Evolutionary conservation across 2,329 filamentous ascomycete genomes (phyloP).

Genomic region (Juglanconis sp.): DNA sequence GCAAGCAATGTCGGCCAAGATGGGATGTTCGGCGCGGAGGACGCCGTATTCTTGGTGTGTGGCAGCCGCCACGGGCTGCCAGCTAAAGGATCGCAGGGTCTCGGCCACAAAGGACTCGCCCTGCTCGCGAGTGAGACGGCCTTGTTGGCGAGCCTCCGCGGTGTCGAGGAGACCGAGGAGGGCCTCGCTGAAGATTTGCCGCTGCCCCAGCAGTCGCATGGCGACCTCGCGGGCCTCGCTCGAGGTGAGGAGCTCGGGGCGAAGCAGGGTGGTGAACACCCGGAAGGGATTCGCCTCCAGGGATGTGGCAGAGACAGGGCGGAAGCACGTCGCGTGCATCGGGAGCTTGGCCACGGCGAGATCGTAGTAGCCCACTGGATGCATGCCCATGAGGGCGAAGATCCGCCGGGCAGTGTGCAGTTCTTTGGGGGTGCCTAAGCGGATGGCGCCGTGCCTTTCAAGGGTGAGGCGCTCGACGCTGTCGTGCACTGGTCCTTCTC

Average conservation of each 20-base stretch:
- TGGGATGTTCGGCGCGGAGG: constrained; percentile 27
- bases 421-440: constrained; percentile 33
- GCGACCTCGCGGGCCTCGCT: constrained; percentile 25
- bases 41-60: constrained; percentile 33
- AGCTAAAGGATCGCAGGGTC: constrained; percentile 44
- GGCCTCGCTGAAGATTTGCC: constrained; percentile 39
- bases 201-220: constrained; percentile 27
- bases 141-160: constrained; percentile 28
- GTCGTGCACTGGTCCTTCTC: neutral
- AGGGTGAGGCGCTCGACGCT: neutral
- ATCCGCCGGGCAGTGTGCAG: constrained; percentile 32
- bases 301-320: constrained; percentile 31
- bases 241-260: constrained; percentile 37
- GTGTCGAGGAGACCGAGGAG: constrained; percentile 35
- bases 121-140: constrained; percentile 28
- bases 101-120: constrained; percentile 38
- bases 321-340: constrained; percentile 51
- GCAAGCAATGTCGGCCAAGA: constrained; percentile 35
- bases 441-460: constrained; percentile 33
- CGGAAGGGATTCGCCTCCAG: constrained; percentile 30
- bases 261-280: constrained; percentile 32
- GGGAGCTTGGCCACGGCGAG: constrained; percentile 44
- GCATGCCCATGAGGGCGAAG: constrained; percentile 33
- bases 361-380: constrained; percentile 51
- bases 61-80: constrained; percentile 31